phyloP scores from a whole-genome alignment of 1,139 yeast species.

The Yamadazyma diospyri region DNA sequence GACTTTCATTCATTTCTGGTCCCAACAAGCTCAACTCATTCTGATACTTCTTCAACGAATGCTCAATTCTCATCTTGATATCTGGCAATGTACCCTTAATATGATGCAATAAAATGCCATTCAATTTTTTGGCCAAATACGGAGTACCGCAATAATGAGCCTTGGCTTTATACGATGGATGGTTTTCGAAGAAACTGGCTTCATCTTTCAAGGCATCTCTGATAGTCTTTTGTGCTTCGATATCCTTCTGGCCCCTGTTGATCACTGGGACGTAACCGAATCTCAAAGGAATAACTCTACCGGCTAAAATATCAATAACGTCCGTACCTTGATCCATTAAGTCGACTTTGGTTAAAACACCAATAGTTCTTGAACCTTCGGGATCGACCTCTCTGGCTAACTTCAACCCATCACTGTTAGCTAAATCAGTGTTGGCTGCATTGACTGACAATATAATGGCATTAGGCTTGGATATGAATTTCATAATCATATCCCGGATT shows the following conservation, averaged over 20 bases:
- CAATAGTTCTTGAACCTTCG: constrained; percentile 93
- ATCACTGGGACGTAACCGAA: constrained; percentile 97
- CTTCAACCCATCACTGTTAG: constrained; percentile 94
- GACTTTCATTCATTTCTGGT: constrained; percentile 83
- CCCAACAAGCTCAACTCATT: constrained; percentile 74
- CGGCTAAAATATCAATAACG: constrained; percentile 93
- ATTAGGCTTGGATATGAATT: constrained; percentile 91
- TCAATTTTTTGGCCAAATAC: constrained; percentile 87
- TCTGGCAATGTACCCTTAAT: constrained; percentile 93
- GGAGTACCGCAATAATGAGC: constrained; percentile 96
- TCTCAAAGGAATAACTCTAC: constrained; percentile 91
- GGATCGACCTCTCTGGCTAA: constrained; percentile 98
- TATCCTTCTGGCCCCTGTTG: constrained; percentile 96
- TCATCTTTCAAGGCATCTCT: constrained; percentile 86
- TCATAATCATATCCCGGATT: constrained; percentile 90
- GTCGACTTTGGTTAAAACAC: constrained; percentile 95
- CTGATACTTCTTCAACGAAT: constrained; percentile 78
- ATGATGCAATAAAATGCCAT: constrained; percentile 85
- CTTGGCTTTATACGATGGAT: constrained; percentile 76
- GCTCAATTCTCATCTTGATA: constrained; percentile 85
- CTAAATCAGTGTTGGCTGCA: constrained; percentile 96
- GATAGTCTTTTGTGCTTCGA: constrained; percentile 81
- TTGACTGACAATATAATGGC: constrained; percentile 94
- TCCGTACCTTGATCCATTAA: constrained; percentile 99
- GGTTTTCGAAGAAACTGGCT: constrained; percentile 68